Conservation (phyloP, 192 early-diverging fungal genomes). For the Borealophlyctis nickersoniae region DNA sequence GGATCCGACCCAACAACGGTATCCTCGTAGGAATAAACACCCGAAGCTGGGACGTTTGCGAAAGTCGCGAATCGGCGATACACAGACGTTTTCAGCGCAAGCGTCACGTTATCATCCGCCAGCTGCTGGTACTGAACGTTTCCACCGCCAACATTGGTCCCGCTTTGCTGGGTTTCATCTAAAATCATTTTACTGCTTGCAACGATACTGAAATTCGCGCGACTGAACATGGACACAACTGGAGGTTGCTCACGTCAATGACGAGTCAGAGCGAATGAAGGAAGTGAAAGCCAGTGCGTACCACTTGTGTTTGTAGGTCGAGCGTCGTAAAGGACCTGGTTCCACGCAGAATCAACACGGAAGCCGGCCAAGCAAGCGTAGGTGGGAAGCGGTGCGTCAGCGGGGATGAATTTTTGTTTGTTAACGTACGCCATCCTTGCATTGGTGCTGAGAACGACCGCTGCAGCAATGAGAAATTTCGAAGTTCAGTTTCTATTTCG, state of each 20-base stretch:
- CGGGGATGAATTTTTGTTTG: not conserved
- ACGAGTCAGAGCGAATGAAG: too few species aligned
- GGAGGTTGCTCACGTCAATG: too few species aligned
- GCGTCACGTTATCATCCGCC: not conserved
- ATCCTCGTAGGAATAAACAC: not conserved
- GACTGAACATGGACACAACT: not conserved
- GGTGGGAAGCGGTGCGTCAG: not conserved
- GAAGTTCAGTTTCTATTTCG: too few species aligned
- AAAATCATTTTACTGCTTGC: not conserved
- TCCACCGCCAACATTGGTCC: not conserved
- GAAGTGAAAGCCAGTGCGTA: too few species aligned
- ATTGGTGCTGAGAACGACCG: not conserved
- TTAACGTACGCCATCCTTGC: not conserved
- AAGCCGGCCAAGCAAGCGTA: constrained; percentile 8
- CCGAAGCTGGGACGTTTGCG: not conserved
- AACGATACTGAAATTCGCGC: not conserved
- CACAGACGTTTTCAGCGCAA: not conserved
- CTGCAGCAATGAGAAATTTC: too few species aligned
- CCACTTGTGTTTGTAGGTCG: constrained; percentile 3
- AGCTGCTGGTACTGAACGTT: not conserved
- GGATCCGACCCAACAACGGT: not conserved
- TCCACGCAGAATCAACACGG: constrained; percentile 10
- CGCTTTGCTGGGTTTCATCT: not conserved
- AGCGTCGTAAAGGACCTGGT: not conserved
- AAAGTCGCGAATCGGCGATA: not conserved